A percentile compares a stretch with the other conserved stretches of the same genome.
Conservation (phyloP, 345 rosid genomes). For the Tarenaya hassleriana region DNA sequence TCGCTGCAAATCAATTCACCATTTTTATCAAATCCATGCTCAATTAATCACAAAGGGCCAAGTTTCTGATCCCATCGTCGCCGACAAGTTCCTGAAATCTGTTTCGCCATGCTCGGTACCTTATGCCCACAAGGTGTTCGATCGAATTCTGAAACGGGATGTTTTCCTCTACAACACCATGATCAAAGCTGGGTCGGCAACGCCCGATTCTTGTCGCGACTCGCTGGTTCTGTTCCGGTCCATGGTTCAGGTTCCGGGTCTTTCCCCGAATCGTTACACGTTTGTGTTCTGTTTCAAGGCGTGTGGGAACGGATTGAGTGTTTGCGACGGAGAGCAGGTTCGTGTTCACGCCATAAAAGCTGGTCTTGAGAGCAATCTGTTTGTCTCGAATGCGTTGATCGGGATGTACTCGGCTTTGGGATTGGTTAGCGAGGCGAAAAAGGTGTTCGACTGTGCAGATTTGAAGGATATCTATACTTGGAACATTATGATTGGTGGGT, state of each 20-base stretch:
- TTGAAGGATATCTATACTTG: constrained; percentile 19
- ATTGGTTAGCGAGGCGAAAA: constrained; percentile 17
- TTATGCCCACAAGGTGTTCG: constrained; percentile 22
- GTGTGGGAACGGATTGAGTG: constrained; percentile 20
- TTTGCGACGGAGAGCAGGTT: constrained; percentile 25
- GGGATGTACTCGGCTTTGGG: constrained; percentile 26
- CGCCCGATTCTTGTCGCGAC: background rate
- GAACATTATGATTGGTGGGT: constrained; percentile 26
- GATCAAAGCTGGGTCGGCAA: constrained; percentile 20
- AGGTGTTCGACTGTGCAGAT: constrained; percentile 19
- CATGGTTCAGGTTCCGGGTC: background rate
- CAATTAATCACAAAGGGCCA: constrained; percentile 12
- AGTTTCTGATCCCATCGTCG: constrained; percentile 8
- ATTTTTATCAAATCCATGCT: constrained; percentile 13
- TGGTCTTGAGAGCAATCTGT: constrained; percentile 22
- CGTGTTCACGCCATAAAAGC: constrained; percentile 13
- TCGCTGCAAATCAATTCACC: constrained; percentile 8
- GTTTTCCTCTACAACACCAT: constrained; percentile 18
- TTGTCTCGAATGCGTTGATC: constrained; percentile 21
- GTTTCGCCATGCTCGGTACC: constrained; percentile 1
- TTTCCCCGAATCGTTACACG: constrained; percentile 18
- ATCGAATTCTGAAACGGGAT: constrained; percentile 16
- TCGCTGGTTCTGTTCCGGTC: constrained; percentile 15
- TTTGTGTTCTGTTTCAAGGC: constrained; percentile 22
- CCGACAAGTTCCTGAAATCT: constrained; percentile 7